phyloP scores from a whole-genome alignment of 2,329 filamentous ascomycete species.

The Aaosphaeria pasadenensis region DNA sequence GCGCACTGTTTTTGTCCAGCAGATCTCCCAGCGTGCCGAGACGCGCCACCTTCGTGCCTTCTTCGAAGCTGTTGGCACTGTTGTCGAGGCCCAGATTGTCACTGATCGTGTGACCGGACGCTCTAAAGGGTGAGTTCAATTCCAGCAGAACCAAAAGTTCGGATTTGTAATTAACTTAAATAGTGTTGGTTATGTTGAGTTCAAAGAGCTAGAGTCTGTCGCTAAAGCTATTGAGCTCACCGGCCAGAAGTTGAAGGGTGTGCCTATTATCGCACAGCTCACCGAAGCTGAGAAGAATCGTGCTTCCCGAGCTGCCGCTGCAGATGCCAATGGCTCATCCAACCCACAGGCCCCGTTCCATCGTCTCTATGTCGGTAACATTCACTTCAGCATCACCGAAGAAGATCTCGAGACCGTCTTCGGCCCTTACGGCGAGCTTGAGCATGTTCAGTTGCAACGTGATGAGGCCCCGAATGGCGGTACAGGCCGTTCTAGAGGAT shows the following conservation, averaged over 20 bases:
- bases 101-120: constrained; percentile 95
- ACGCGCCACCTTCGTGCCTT: constrained; percentile 92
- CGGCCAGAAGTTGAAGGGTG: constrained; percentile 96
- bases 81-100: constrained; percentile 80
- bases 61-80: constrained; percentile 53
- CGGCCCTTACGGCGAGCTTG: constrained; percentile 94
- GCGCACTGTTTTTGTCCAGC: constrained; percentile 96
- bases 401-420: constrained; percentile 94
- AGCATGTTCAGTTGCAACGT: constrained; percentile 96
- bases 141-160: background rate
- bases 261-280: constrained; percentile 96
- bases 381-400: constrained; percentile 99
- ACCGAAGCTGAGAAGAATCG: constrained; percentile 99
- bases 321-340: constrained; percentile 52
- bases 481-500: constrained; percentile 61
- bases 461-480: constrained; percentile 68
- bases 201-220: constrained; percentile 93
- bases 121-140: constrained; percentile 82
- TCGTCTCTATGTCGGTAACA: constrained; percentile 97
- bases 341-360: constrained; percentile 92
- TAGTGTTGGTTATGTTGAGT: constrained; percentile 99
- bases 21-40: constrained; percentile 88
- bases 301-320: constrained; percentile 80
- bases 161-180: constrained; percentile 35
- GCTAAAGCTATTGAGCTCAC: constrained; percentile 93